phyloP scores from a whole-genome alignment of 2,329 filamentous ascomycete genomes.

The Calycina marina region DNA sequence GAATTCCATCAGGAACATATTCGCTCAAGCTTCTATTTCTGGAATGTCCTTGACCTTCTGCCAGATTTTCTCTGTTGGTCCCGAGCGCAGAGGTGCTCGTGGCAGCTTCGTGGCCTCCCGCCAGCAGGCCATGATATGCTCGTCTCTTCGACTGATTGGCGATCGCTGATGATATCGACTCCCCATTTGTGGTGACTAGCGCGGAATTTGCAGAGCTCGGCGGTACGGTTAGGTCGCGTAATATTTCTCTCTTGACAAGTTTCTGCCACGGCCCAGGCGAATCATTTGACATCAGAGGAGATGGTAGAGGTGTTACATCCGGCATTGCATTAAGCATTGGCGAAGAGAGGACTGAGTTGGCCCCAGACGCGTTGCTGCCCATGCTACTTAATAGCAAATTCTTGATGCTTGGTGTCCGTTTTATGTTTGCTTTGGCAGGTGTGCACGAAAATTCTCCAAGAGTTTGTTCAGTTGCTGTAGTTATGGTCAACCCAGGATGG shows the following conservation, averaged over 20 bases:
- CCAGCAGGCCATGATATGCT: conserved; percentile 33
- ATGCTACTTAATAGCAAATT: conserved; percentile 35
- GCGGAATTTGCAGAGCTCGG: conserved; percentile 30
- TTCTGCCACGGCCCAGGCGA: conserved; percentile 54
- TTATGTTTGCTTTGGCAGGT: conserved; percentile 8
- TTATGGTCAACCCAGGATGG: conserved; percentile 14
- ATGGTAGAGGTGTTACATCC: conserved; percentile 66
- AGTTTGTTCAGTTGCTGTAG: conserved; percentile 11
- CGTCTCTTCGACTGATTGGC: conserved; percentile 41
- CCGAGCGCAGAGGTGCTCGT: conserved; percentile 7
- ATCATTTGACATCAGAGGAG: conserved; percentile 51
- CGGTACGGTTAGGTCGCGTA: too few species aligned
- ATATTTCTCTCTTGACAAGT: conserved; percentile 34
- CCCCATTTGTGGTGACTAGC: conserved; percentile 34
- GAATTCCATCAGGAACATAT: conserved; percentile 60
- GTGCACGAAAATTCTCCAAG: conserved; percentile 9
- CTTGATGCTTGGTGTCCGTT: conserved; percentile 45
- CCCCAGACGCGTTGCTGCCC: conserved; percentile 32
- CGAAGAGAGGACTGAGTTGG: conserved; percentile 56
- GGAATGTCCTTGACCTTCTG: conserved; percentile 31
- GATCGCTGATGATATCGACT: conserved; percentile 35
- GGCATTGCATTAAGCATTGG: conserved; percentile 63
- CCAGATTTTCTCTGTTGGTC: conserved; percentile 15
- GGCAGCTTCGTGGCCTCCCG: conserved; percentile 12
- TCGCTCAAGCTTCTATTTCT: conserved; percentile 81